Evolutionary conservation across 2,329 filamentous ascomycete genomes (phyloP).

Genomic region (Colletotrichum chlorophyti): DNA sequence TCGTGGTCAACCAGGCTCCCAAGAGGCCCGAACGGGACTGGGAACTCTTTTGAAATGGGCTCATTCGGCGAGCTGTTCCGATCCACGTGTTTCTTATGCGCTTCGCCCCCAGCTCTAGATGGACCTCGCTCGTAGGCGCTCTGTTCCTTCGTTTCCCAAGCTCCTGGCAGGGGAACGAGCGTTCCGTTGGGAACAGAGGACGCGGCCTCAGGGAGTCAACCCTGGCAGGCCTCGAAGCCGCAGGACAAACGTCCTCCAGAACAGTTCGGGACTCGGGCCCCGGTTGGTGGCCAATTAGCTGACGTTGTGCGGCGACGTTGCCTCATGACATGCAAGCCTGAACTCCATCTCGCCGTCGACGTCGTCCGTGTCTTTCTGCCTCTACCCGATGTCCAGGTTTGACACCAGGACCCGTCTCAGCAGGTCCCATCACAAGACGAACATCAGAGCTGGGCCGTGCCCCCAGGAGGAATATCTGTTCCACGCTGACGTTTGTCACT

Average conservation of each 20-base stretch:
- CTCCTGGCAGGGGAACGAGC: neutral
- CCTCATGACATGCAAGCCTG: slow-evolving; percentile 24
- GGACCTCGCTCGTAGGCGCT: neutral
- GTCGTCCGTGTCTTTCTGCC: slow-evolving; percentile 8
- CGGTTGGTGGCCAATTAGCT: neutral
- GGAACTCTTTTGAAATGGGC: slow-evolving; percentile 3
- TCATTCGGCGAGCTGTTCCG: slow-evolving; percentile 1
- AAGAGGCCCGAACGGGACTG: neutral
- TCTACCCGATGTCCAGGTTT: slow-evolving; percentile 11
- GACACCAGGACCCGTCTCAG: slow-evolving; percentile 1
- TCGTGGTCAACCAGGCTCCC: neutral
- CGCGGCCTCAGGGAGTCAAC: neutral
- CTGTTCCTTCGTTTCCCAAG: neutral
- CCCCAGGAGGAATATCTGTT: neutral
- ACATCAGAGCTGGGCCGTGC: neutral
- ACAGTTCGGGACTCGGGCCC: slow-evolving; percentile 1
- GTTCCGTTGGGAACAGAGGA: neutral
- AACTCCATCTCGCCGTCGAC: slow-evolving; percentile 17
- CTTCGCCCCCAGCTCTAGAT: neutral
- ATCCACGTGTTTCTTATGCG: slow-evolving; percentile 3
- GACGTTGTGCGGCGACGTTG: slow-evolving; percentile 6
- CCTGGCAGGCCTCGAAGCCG: neutral
- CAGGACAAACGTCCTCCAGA: neutral
- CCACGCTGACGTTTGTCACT: neutral
- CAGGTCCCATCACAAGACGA: slow-evolving; percentile 14